Base-by-base conservation (phyloP, 106 monocot species). In the Apostasia shenzhenica region DNA sequence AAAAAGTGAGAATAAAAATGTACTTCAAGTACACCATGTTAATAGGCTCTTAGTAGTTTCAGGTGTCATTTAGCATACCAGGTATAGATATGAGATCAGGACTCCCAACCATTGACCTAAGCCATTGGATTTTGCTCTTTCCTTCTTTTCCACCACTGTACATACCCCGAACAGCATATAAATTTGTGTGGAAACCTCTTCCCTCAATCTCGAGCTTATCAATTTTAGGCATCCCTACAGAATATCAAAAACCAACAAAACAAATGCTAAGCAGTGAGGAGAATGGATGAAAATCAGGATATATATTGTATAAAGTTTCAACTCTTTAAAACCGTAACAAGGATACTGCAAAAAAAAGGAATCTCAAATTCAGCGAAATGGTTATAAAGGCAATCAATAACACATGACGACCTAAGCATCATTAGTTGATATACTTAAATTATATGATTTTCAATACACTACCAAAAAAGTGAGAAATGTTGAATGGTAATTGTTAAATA, bases 121-220 rank as follows among this genome's bases (percentile, higher is more conserved):
- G 90, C 97, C 97, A 99, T 50, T 99, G 97, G 54, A 99, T 87
- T 93, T 79, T 84, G 77, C 97, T 99, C 77, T 93, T 99, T 45
- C 97, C 97, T 85, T 99, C 92, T 78, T 78, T 99, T 48, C 97
- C 97, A 47, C 97, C 97, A 75, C 68, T 81, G 78, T 99, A 99
- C 64, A 76, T 63, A 26, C 92, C 90, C 61, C 87, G 89, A 68
- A 93, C 87, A 75, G 97, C 89, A 76, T 99, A 99, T 59, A 99
- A 78, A 47, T 99, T 99, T 62, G 97, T 99, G 58, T 99, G 92
- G 80, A 81, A 99, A 74, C 97, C 97, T 73, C 92, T 89, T 71
- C 97, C 97, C 59, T 99, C 97, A 74, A 99, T 99, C 73, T 99
- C 92, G 67, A 99, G 83, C 73, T 90, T 90, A 59, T 59, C 75